Conservation (phyloP, 1,284 basidiomycete species). For the Moniliella sp. region DNA sequence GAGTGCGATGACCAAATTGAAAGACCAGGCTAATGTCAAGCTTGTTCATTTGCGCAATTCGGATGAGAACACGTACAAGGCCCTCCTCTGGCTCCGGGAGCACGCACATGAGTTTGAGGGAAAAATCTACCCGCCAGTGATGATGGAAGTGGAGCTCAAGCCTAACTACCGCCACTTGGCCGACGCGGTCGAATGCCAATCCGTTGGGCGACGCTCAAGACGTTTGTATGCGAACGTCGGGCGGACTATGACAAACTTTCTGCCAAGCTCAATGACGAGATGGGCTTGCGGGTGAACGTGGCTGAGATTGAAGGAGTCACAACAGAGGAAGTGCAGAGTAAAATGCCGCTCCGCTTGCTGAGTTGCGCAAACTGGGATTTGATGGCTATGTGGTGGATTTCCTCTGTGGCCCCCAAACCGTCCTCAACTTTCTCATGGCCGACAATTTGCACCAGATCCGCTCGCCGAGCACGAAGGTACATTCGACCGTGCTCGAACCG, state of each 20-base stretch:
- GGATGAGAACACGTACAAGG: constrained; percentile 46
- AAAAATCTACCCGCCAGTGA: constrained; percentile 63
- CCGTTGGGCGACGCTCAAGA: constrained; percentile 42
- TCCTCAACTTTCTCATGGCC: constrained; percentile 37
- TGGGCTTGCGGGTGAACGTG: constrained; percentile 25
- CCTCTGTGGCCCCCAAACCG: constrained; percentile 36
- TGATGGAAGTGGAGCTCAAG: constrained; percentile 40
- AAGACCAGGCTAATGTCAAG: constrained; percentile 11
- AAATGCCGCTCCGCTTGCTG: no score
- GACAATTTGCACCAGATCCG: no score
- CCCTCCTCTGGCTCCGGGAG: constrained; percentile 54
- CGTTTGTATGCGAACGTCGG: constrained; percentile 61
- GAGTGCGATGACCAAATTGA: constrained; percentile 17
- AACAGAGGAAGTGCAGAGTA: constrained; percentile 13
- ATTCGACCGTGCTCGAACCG: no score
- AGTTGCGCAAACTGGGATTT: constrained; percentile 51
- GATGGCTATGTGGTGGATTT: constrained; percentile 64
- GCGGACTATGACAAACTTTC: constrained; percentile 49
- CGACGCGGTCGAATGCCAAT: constrained; percentile 57
- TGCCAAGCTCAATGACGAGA: constrained; percentile 46
- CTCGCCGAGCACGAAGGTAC: constrained; percentile 43
- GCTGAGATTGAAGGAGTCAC: constrained; percentile 23
- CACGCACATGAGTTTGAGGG: constrained; percentile 51
- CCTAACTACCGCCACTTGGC: constrained; percentile 37
- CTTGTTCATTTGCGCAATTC: constrained; percentile 31